phyloP scores from a whole-genome alignment of 108 stramenopile genomes.

The Bacterosira constricta region DNA sequence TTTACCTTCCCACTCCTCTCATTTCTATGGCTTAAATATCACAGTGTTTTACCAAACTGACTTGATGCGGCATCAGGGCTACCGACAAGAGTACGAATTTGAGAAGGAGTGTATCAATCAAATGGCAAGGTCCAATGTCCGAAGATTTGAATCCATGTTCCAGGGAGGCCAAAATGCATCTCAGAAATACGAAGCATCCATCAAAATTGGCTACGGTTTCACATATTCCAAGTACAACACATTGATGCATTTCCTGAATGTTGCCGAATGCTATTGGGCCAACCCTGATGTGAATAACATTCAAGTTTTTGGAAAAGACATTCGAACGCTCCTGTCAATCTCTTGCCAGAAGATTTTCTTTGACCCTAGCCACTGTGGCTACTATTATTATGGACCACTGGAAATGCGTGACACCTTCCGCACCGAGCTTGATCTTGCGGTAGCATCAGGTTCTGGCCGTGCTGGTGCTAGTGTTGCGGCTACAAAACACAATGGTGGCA shows the following conservation, averaged over 20 bases:
- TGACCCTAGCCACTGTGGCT: conserved; percentile 44
- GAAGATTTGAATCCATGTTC: conserved; percentile 37
- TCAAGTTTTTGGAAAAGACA: conserved; percentile 57
- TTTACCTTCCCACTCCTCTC: not conserved
- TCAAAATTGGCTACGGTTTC: conserved; percentile 51
- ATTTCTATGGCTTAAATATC: too few species aligned
- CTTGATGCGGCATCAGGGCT: conserved; percentile 39
- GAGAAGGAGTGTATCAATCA: conserved; percentile 63
- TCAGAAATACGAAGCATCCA: conserved; percentile 35
- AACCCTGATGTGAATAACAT: conserved; percentile 60
- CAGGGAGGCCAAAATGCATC: conserved; percentile 20
- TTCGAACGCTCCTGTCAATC: conserved; percentile 45
- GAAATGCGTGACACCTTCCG: conserved; percentile 38
- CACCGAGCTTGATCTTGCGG: conserved; percentile 51
- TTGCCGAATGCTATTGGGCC: conserved; percentile 47
- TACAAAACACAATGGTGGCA: conserved; percentile 12
- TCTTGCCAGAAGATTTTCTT: conserved; percentile 61
- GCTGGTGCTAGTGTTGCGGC: conserved; percentile 36
- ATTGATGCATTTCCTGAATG: conserved; percentile 60
- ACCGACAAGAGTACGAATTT: conserved; percentile 56
- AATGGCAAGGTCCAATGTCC: conserved; percentile 54
- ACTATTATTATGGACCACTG: conserved; percentile 57
- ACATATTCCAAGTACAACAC: conserved; percentile 64
- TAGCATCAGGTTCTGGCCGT: conserved; percentile 27
- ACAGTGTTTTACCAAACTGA: conserved; percentile 50